Evolutionary conservation across 306 rosid species (phyloP), one percentile per base, ranked within the genome.

Genomic region (Cicer chorassanicum): DNA sequence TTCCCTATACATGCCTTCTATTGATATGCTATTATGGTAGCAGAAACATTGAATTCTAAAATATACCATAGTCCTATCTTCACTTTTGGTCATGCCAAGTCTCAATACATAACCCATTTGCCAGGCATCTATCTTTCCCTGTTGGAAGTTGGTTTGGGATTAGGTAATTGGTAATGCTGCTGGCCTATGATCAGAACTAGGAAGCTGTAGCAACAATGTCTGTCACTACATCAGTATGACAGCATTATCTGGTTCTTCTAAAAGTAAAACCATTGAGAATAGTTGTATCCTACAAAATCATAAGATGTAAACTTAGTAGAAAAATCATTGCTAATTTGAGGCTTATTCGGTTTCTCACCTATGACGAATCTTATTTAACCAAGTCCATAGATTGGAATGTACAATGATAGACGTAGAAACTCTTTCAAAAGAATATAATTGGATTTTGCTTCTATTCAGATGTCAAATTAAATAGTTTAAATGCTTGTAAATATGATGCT

Each of bases 331-430:
- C 42, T 56, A 40, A 42, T 57, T 21, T 68, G 24, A 1, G 4
- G 42, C 56, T 71, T 70, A 21, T 41, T 72, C 12, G 66, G 66
- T 29, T 57, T 43, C 12, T 59, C 57, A 14, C 5, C 61, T 61
- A 40, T 74, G 62, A 74, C 40, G 15, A 74, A 16, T 73, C 66
- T 72, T 42, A 8, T 72, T 57, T 21, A 56, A 72, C 43, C 55
- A 1, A 24, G 77, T 46, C 46, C 60, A 34, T 46, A 73, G 48
- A 43, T 57, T 57, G 68, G 57, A 72, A 24, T 42, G 45, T 21
- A 57, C 77, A 19, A 29, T 14, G 38, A 24, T 59, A 9, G 19
- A 45, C 60, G 45, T 10, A 6, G 36, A 73, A 45, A 73, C 15
- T 24, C 24, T 59, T 59, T 73, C 48, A 9, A 24, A 15, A 41